A percentile compares a stretch with the other conserved stretches of the same genome.
phyloP scores from a whole-genome alignment of 148 eudicot species.

The Vaccinium macrocarpon region DNA sequence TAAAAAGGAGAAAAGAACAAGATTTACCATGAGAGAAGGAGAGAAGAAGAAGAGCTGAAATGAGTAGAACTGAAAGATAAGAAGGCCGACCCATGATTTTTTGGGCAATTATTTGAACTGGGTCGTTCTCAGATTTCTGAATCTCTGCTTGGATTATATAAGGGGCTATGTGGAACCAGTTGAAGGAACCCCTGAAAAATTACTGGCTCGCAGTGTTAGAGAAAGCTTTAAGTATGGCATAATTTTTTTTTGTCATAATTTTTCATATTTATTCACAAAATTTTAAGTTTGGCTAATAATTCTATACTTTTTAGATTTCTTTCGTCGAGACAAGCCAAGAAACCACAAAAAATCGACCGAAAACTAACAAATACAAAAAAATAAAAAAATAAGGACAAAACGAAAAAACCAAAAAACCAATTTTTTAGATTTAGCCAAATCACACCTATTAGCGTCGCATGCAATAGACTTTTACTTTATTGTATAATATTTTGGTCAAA shows the following conservation, averaged over 20 bases:
- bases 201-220: background rate
- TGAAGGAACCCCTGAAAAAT: background rate
- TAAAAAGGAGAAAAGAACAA: background rate
- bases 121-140: background rate
- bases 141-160: background rate
- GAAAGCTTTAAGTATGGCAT: too few species aligned
- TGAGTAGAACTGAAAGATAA: constrained; percentile 17
- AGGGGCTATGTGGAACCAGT: background rate
- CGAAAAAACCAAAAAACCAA: too few species aligned
- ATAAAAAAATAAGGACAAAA: too few species aligned
- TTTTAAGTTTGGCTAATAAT: too few species aligned
- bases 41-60: constrained; percentile 25
- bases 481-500: background rate
- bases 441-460: constrained; percentile 11
- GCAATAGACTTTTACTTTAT: background rate
- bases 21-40: constrained; percentile 21
- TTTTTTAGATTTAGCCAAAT: too few species aligned
- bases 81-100: constrained; percentile 21
- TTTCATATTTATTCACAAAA: too few species aligned
- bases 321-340: too few species aligned
- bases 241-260: too few species aligned
- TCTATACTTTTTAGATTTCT: too few species aligned
- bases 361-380: too few species aligned
- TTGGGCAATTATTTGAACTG: background rate
- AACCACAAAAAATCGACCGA: too few species aligned